Base-by-base conservation (phyloP, 2,329 filamentous ascomycete species). In the Calonectria montana region DNA sequence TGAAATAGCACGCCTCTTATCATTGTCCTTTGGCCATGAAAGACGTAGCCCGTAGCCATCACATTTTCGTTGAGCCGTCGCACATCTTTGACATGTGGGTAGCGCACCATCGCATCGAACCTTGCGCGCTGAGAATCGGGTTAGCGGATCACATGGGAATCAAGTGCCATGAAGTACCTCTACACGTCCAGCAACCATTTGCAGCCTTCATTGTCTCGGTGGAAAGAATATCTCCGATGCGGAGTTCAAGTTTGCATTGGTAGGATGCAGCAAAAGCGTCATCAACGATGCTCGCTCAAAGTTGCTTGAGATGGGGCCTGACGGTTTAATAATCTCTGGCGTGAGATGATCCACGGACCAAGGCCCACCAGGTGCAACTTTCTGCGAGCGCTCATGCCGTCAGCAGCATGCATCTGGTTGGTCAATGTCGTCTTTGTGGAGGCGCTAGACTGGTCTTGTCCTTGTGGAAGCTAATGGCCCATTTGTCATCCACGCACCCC, bases 131-230 rank as follows among this genome's bases (percentile, higher is more conserved):
- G 48, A 10, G n/a, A 43, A 13, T 3, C 13, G 10, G 25, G 23
- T 75, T 55, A 75, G 66, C 15, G 2, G 10, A 41, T 1, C 18
- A 15, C 16, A n/a, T n/a, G 25, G 35, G 15, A 64, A 18, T 5
- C 3, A 7, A 27, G 43, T 9, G n/a, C 5, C 27, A 16, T 43
- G n/a, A 69, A 75, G 25, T 21, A 77, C 75, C 73, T 73, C 64
- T 23, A 10, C 75, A 77, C 16, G 75, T 77, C 75, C 74, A 77
- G 13, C 75, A 77, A n/a, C 67, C 64, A 39, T 70, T 72, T 31
- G 69, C 50, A n/a, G 70, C 15, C 43, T 72, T 75, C 67, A 72
- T 71, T 29, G 53, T 16, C 43, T 53, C n/a, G 12, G 29, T 25
- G 23, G 8, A 27, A 31, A 65, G 25, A 16, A 4, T 43, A 39